Conservation (phyloP, 805 yeast genomes). For the Metschnikowia baotianmanensis region DNA sequence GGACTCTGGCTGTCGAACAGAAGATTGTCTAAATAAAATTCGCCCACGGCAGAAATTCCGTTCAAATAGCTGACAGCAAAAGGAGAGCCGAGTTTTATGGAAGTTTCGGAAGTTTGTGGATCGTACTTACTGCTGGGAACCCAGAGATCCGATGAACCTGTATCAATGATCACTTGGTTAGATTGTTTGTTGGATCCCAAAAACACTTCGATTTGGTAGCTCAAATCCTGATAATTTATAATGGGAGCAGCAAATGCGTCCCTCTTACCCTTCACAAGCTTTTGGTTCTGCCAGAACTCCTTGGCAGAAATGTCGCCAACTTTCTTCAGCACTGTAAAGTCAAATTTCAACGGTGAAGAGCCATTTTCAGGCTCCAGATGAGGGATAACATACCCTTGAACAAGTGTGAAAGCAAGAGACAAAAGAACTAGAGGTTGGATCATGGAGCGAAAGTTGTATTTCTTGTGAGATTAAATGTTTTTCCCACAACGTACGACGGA, state of each 20-base stretch:
- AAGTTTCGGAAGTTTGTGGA: conserved; percentile 1
- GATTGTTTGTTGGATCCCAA: conserved; percentile 28
- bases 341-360: conserved; percentile 8
- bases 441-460: not conserved
- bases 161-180: conserved; percentile 35
- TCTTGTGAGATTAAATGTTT: not conserved
- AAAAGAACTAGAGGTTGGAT: not conserved
- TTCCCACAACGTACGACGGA: no score
- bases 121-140: conserved; percentile 16
- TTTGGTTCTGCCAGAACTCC: conserved; percentile 3
- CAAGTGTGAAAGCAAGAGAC: conserved; percentile 1
- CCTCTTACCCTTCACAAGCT: conserved; percentile 1
- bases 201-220: conserved; percentile 9
- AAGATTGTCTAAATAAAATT: conserved; percentile 11
- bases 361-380: not conserved
- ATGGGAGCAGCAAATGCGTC: conserved; percentile 8
- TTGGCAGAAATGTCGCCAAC: conserved; percentile 1
- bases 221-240: conserved; percentile 9
- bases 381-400: not conserved
- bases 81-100: conserved; percentile 6
- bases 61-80: conserved; percentile 10
- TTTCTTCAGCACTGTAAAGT: conserved; percentile 8
- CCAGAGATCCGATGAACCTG: conserved; percentile 46
- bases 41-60: conserved; percentile 8
- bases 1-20: conserved; percentile 2